A percentile compares a stretch with the other conserved stretches of the same genome.
phyloP scores from a whole-genome alignment of 2,329 filamentous ascomycete genomes.

The Sarocladium kiliense region DNA sequence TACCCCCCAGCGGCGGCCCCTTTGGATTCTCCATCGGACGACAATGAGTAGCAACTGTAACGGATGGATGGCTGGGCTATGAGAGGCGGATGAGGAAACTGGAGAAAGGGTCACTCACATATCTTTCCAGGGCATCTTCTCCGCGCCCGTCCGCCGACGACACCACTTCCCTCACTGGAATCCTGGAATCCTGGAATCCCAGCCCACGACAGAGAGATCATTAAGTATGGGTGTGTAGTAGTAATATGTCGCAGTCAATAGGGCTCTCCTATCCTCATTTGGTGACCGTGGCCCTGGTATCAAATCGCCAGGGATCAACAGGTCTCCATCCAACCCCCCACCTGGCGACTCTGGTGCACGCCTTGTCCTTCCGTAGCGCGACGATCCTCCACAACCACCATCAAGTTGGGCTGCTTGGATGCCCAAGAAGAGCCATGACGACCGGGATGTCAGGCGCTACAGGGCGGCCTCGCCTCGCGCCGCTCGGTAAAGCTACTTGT shows the following conservation, averaged over 20 bases:
- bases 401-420: not conserved
- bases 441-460: not conserved
- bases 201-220: not conserved
- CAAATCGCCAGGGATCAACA: not conserved
- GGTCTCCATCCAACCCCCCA: not conserved
- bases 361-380: not conserved
- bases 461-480: constrained; percentile 7
- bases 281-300: not conserved
- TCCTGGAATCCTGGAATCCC: not conserved
- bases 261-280: not conserved
- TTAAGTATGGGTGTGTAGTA: too few species aligned
- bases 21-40: too few species aligned
- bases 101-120: too few species aligned
- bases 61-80: too few species aligned
- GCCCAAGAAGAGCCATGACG: not conserved
- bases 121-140: not conserved
- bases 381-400: not conserved
- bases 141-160: not conserved
- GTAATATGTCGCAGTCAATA: not conserved
- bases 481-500: not conserved
- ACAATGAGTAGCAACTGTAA: too few species aligned
- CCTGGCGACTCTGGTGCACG: not conserved
- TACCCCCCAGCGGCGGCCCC: too few species aligned
- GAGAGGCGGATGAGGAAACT: too few species aligned
- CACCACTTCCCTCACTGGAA: too few species aligned